Evolutionary conservation across 495 filamentous ascomycete species (phyloP).

Genomic region (Schizothecium vesticola): DNA sequence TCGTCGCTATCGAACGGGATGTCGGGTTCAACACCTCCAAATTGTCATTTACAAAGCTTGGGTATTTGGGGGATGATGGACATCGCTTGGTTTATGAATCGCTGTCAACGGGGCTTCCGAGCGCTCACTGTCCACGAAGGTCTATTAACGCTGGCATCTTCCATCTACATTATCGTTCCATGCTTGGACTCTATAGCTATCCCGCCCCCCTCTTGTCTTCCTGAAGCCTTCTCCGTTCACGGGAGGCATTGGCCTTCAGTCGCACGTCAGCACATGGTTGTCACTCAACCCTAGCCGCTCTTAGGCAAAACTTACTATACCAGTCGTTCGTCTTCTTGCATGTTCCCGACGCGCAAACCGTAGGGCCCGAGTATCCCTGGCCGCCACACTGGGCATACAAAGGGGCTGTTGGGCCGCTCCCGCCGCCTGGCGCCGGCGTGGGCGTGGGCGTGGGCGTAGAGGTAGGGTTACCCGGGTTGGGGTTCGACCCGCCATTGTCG

Average conservation of each 20-base stretch:
- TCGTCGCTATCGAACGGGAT: no score
- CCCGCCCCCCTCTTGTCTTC: no score
- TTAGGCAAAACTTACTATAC: slow-evolving; percentile 16
- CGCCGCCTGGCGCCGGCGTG: not conserved
- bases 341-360: slow-evolving; percentile 19
- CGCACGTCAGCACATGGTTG: not conserved
- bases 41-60: no score
- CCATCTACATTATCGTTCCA: no score
- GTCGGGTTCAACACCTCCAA: no score
- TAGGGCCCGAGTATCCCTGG: slow-evolving; percentile 23
- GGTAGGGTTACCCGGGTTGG: not conserved
- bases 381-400: slow-evolving; percentile 29
- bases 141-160: no score
- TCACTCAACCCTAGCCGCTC: not conserved
- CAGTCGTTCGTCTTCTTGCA: slow-evolving; percentile 26
- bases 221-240: no score
- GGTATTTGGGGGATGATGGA: no score
- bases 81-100: no score
- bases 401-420: slow-evolving; percentile 5
- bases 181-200: no score
- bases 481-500: slow-evolving; percentile 14
- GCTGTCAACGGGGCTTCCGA: no score
- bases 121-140: no score
- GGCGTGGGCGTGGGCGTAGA: slow-evolving; percentile 1
- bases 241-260: not conserved